Base-by-base conservation (phyloP, 1,284 basidiomycete species). In the Ustilago sp. region DNA sequence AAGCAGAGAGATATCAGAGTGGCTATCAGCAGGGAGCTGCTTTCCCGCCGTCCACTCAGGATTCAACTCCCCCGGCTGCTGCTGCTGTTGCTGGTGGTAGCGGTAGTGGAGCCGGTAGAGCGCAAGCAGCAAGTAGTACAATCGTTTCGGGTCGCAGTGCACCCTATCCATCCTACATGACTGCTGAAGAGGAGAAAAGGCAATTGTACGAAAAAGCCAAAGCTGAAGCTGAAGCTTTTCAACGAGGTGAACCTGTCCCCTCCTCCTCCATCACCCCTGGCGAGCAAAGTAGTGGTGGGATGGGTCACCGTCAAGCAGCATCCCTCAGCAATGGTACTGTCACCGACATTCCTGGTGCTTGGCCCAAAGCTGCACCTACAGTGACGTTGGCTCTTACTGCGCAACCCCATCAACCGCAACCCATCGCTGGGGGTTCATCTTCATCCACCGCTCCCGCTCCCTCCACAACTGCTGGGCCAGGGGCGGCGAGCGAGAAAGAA, bases 101-200 rank as follows among this genome's bases (percentile, higher is more conserved):
- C 28, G 45, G 23, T 19, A 38, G n/a, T 23, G 23, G 36, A 11
- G 23, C 23, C 23, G 52, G 32, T 15, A 28, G 45, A n/a, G 43
- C 38, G 12, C 15, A 13, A 4, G 36, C 39, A n/a, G 50, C 31
- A 19, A 34, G 32, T 11, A 17, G 8, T 57, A 6, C 51, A 47
- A 34, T 64, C n/a, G 74, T 72, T 5, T 77, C 74, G 3, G 74
- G 74, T 6, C 54, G 59, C 23, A 48, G 69, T 9, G 74, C 74
- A 9, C 74, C 74, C 0, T 77, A 77, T n/a, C 63, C 74, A 4
- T 68, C 74, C 1, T 77, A 77, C 63, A 63, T 74, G 66, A 69
- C 80, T 8, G 80, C 80, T 7, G 80, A 79, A 41, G 79, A 81
- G 31, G 80, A 82, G 60, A 82, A 82, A 67, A 63, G 72, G 5